A percentile compares a stretch with the other conserved stretches of the same genome.
These are phyloP conservation scores for Paecilomyces formosus DNA, from an alignment of 2,329 filamentous ascomycete species.

Conservation along the genomic window DNA sequence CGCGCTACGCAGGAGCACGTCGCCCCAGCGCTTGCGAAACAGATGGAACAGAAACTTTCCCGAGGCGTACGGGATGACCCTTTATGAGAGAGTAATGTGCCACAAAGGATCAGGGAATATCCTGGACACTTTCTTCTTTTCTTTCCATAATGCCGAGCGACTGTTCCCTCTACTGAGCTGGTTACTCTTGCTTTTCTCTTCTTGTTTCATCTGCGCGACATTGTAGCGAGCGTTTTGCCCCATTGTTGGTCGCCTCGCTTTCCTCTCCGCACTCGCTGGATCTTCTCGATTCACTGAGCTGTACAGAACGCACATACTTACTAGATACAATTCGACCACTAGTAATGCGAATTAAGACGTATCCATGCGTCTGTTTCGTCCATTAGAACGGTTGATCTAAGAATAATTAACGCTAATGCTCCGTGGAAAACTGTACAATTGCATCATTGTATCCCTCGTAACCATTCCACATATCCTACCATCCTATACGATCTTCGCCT, in stretches of 20 bases:
- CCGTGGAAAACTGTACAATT: neutral
- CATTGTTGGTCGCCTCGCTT: neutral
- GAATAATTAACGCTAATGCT: neutral
- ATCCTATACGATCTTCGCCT: slow-evolving; percentile 57
- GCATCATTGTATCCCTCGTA: neutral
- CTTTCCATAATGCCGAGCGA: neutral
- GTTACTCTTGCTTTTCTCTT: neutral
- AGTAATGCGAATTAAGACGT: neutral
- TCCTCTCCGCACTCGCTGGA: neutral
- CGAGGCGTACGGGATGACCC: slow-evolving; percentile 31
- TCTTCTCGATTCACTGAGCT: neutral
- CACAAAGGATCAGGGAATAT: neutral
- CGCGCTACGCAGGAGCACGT: slow-evolving; percentile 89
- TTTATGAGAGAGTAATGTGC: slow-evolving; percentile 1
- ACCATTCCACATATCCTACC: neutral
- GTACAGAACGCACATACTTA: neutral
- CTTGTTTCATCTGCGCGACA: neutral
- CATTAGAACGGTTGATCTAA: neutral
- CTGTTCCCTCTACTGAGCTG: neutral
- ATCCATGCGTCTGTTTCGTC: neutral
- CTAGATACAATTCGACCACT: neutral
- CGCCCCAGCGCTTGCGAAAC: slow-evolving; percentile 68
- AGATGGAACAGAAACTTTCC: slow-evolving; percentile 78
- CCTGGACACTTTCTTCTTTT: neutral
- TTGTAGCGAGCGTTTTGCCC: neutral